Percentiles rank a stretch among this genome's conserved stretches.
Conservation (phyloP, 2,329 filamentous ascomycete species). For the Diaporthe australafricana region DNA sequence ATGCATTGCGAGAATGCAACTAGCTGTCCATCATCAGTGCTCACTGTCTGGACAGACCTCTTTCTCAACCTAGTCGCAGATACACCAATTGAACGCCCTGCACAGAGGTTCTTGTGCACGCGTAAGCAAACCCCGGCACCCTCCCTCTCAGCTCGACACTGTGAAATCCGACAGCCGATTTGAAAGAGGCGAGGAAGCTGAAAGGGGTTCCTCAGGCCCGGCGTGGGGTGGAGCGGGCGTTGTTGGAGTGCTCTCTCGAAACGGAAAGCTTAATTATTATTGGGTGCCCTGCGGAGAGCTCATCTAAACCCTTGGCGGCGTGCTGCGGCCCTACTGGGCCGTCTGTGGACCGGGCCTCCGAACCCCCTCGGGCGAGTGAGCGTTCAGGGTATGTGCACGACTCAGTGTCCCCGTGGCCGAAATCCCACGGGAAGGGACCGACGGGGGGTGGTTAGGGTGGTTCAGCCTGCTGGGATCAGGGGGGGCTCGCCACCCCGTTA, state of each 20-base stretch:
- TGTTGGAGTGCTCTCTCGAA: not conserved
- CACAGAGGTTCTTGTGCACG: not conserved
- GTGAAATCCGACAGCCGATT: not conserved
- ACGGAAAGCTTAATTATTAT: constrained; percentile 13
- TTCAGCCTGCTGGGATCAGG: constrained; percentile 23
- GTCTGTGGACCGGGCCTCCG: constrained; percentile 8
- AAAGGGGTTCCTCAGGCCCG: constrained; percentile 18
- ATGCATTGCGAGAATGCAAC: not conserved
- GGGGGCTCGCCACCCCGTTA: not conserved
- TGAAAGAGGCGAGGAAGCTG: constrained; percentile 12
- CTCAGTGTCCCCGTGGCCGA: constrained; percentile 10
- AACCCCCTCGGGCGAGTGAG: constrained; percentile 20
- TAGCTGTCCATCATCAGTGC: not conserved
- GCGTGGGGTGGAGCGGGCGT: constrained; percentile 1
- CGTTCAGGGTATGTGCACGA: constrained; percentile 19
- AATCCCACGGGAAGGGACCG: constrained; percentile 20
- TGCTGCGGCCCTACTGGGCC: constrained; percentile 12
- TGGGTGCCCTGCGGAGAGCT: constrained; percentile 21
- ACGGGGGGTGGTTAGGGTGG: too few relatives aligned
- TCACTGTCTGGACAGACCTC: not conserved
- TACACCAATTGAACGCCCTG: not conserved
- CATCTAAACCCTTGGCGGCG: constrained; percentile 25
- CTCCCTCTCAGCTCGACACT: not conserved
- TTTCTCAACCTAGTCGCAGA: not conserved
- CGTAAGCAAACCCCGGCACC: not conserved